These are phyloP conservation scores for Elymus sibiricus DNA, from an alignment of 176 grass and related monocot species.

Conservation along the genomic window DNA sequence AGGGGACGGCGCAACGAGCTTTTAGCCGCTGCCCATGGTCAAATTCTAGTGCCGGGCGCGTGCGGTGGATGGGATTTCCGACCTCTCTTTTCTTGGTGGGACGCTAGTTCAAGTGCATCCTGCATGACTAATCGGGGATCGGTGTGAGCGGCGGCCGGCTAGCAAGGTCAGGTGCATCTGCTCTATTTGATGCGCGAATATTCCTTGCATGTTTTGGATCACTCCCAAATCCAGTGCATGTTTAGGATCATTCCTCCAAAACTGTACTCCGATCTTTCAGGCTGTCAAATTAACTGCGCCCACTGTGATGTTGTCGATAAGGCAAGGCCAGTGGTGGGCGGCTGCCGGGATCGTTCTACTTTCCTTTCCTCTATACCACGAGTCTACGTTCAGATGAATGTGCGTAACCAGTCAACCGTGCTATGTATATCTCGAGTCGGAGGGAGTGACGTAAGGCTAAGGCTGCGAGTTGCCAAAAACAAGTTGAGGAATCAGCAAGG, in stretches of 20 bases:
- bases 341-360: background rate
- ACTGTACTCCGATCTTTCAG: too few species aligned
- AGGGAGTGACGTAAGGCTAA: background rate
- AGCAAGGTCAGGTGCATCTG: background rate
- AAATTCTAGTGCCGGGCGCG: background rate
- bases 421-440: background rate
- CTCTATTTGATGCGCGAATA: background rate
- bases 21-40: background rate
- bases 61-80: background rate
- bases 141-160: background rate
- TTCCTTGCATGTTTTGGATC: background rate
- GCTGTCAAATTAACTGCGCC: too few species aligned
- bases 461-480: background rate
- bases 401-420: background rate
- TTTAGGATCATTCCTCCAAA: too few species aligned
- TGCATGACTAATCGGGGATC: background rate
- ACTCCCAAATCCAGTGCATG: too few species aligned
- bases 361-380: background rate
- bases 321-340: too few species aligned
- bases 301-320: too few species aligned
- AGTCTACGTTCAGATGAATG: background rate
- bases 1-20: conserved; percentile 20
- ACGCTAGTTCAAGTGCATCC: background rate
- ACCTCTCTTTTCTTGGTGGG: background rate
- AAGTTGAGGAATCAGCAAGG: background rate